Base-by-base conservation (phyloP, 495 filamentous ascomycete species). In the Filosporella fistucella region DNA sequence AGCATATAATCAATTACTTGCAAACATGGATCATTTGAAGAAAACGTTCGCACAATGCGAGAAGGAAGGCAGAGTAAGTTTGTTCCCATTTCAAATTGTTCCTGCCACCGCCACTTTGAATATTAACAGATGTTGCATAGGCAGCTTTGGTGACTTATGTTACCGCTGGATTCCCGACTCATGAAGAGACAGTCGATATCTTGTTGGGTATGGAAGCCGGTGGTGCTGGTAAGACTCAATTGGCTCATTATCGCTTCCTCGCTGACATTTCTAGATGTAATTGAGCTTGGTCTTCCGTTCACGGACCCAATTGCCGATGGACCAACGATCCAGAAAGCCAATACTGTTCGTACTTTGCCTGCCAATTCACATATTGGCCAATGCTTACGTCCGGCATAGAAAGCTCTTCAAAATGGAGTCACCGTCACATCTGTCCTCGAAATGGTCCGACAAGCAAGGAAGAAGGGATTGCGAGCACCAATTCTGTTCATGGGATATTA, bases 401-500 rank as follows among this genome's bases (percentile, higher is more conserved):
- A 51, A 55, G 90, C 93, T 22, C 81, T 99, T 16, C 69, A 81
- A 42, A 89, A 97, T 71, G 91, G 91, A 44, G 85, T 96, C 44
- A 94, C 84, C 5, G 83, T 94, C 51, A 70, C 76, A 42, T 79
- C 75, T 17, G 84, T 84, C 9, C 74, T 99, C 23, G 72, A 86
- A 54, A 88, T 91, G 65, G 83, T 96, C 22, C 78, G 84, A 55
- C 71, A 84, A 35, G 86, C 91, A 18, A 77, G 93, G 48, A 69
- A 73, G 45, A 76, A 74, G 35, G 94, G 94, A 21, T 68, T 97
- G 42, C 80, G 70, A 51, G 82, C 83, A 1, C 93, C 93, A 5
- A 72, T 99, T 30, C 68, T 99, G 47, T 75, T 99, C 52, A 99
- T 99, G 93, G 93, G 93, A 46, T 99, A 99, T 77, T 99, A 95